These are phyloP conservation scores for Cyclotella atomus DNA, from an alignment of 108 stramenopile species.

Conservation along the genomic window DNA sequence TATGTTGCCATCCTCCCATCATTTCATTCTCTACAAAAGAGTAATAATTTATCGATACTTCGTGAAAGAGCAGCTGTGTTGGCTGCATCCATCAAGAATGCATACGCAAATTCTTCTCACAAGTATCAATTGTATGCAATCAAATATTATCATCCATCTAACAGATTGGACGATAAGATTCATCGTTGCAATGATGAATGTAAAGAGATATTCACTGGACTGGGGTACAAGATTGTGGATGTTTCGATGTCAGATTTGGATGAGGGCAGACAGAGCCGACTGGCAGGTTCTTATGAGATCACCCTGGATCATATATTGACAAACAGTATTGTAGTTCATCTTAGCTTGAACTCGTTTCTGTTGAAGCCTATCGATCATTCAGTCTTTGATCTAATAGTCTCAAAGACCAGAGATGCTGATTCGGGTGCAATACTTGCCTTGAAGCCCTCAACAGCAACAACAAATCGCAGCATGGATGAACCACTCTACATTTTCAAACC, in stretches of 20 bases:
- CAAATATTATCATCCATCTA: neutral
- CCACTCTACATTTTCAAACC: slow-evolving; percentile 10
- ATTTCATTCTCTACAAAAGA: too few relatives aligned
- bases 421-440: too few relatives aligned
- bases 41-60: too few relatives aligned
- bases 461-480: neutral
- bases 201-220: neutral
- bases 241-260: neutral
- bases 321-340: slow-evolving; percentile 13
- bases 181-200: neutral
- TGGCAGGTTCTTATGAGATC: neutral
- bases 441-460: too few relatives aligned
- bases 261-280: neutral
- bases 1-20: slow-evolving; percentile 16
- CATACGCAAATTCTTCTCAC: slow-evolving; percentile 9
- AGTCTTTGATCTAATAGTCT: neutral
- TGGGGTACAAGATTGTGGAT: slow-evolving; percentile 11
- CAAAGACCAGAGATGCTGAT: neutral
- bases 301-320: neutral
- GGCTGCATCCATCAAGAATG: slow-evolving; percentile 7
- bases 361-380: slow-evolving; percentile 13
- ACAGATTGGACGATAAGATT: neutral
- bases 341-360: slow-evolving; percentile 15
- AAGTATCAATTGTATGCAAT: slow-evolving; percentile 19
- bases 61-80: slow-evolving; percentile 10